Evolutionary conservation across 768 basidiomycete species (phyloP).

Genomic region (Mrakia frigida): DNA sequence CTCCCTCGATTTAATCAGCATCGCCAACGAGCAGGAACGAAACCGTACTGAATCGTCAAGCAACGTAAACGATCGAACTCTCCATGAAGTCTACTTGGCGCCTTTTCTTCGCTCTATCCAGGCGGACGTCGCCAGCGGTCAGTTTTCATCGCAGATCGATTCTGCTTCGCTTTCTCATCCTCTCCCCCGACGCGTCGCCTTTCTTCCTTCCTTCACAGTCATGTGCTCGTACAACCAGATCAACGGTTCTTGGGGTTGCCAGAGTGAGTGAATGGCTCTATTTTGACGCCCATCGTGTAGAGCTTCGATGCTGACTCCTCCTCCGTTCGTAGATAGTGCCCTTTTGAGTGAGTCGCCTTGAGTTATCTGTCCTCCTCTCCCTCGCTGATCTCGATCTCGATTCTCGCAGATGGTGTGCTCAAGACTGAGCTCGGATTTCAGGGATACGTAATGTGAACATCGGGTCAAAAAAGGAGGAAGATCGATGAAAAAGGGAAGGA

Average conservation of each 20-base stretch:
- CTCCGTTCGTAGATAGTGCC: background rate
- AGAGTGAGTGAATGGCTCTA: constrained; percentile 40
- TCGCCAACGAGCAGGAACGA: constrained; percentile 42
- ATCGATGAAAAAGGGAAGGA: too few species aligned
- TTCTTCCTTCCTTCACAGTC: background rate
- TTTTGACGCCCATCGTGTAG: background rate
- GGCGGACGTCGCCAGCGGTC: constrained; percentile 57
- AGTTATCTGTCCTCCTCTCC: background rate
- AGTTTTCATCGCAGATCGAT: background rate
- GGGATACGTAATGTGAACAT: constrained; percentile 45
- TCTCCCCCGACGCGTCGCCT: background rate
- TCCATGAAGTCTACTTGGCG: constrained; percentile 57
- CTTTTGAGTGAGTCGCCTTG: background rate
- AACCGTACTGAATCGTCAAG: constrained; percentile 48
- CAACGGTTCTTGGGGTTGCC: constrained; percentile 62
- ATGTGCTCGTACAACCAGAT: constrained; percentile 44
- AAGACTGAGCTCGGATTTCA: constrained; percentile 73
- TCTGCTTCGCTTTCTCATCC: background rate
- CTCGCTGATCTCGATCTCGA: background rate
- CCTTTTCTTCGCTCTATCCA: constrained; percentile 48
- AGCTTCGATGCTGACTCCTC: background rate
- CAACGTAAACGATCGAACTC: constrained; percentile 71
- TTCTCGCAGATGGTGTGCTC: constrained; percentile 55
- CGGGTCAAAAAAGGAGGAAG: too few species aligned
- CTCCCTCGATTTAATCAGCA: background rate